Conservation (phyloP, 179 eudicot species). For the Nepenthes alata region DNA sequence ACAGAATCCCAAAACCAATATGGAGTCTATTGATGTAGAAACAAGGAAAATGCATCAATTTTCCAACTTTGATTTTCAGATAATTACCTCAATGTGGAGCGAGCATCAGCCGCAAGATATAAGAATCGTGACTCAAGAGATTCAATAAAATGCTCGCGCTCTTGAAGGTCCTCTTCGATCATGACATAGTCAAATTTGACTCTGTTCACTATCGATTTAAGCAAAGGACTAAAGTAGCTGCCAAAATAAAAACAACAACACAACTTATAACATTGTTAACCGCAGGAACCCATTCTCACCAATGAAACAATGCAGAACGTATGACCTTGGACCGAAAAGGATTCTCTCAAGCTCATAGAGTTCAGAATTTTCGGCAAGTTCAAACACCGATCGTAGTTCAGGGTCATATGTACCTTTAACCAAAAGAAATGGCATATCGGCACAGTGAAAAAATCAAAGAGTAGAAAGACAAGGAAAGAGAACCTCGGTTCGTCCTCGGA, state of each 20-base stretch:
- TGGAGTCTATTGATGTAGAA: neutral
- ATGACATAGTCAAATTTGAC: slow-evolving; percentile 43
- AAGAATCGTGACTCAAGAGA: slow-evolving; percentile 69
- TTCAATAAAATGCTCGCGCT: slow-evolving; percentile 53
- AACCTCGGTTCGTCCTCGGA: slow-evolving; percentile 1
- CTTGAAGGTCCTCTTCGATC: slow-evolving; percentile 65
- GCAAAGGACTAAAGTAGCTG: slow-evolving; percentile 86
- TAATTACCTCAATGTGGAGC: slow-evolving; percentile 67
- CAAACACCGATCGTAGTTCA: slow-evolving; percentile 64
- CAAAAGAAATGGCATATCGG: neutral
- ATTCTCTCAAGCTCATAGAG: slow-evolving; percentile 61
- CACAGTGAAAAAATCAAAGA: neutral
- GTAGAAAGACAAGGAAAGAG: neutral
- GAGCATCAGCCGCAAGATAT: slow-evolving; percentile 96
- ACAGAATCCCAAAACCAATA: neutral
- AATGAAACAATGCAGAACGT: neutral
- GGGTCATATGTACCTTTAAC: slow-evolving; percentile 40
- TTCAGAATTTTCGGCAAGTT: slow-evolving; percentile 72
- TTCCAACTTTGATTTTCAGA: too few species aligned
- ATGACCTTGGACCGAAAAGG: slow-evolving; percentile 76
- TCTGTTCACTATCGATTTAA: slow-evolving; percentile 53
- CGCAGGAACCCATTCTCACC: neutral
- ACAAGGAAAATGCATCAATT: neutral
- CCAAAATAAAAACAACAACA: neutral
- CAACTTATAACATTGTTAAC: neutral